Evolutionary conservation across 208 protist genomes (phyloP).

Genomic region (Zelonia costaricensis): DNA sequence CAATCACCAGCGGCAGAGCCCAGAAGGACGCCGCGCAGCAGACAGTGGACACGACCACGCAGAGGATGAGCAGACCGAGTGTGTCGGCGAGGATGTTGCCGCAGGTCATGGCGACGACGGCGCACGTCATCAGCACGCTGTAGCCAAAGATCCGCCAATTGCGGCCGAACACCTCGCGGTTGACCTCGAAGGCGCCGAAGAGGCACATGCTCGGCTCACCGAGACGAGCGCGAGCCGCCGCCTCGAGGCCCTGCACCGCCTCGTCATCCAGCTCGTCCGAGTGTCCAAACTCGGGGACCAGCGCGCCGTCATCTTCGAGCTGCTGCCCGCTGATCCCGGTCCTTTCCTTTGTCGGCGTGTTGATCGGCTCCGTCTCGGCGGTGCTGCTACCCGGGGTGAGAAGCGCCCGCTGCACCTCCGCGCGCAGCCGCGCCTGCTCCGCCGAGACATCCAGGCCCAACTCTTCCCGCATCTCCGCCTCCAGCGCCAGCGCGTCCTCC

Average conservation of each 20-base stretch:
- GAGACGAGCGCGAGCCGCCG: slow-evolving; percentile 6
- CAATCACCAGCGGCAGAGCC: slow-evolving; percentile 44
- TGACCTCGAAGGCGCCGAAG: slow-evolving; percentile 49
- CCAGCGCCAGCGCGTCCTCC: slow-evolving; percentile 36
- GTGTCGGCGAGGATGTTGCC: slow-evolving; percentile 31
- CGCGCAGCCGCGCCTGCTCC: slow-evolving; percentile 10
- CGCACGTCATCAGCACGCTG: slow-evolving; percentile 41
- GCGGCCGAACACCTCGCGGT: slow-evolving; percentile 40
- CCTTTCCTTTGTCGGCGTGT: no score
- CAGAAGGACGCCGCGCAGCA: slow-evolving; percentile 39
- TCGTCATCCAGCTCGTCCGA: neutral
- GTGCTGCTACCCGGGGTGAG: no score
- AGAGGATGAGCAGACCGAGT: slow-evolving; percentile 24
- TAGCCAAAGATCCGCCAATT: slow-evolving; percentile 42
- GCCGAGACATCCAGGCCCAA: slow-evolving; percentile 15
- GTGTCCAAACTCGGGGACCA: slow-evolving; percentile 8
- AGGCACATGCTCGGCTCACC: slow-evolving; percentile 24
- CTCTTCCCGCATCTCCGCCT: slow-evolving; percentile 30
- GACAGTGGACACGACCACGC: slow-evolving; percentile 22
- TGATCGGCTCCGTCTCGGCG: no score
- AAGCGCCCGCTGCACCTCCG: no score
- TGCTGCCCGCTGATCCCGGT: no score
- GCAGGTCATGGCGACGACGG: slow-evolving; percentile 34
- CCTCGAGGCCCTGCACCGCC: slow-evolving; percentile 4
- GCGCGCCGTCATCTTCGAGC: no score